A percentile compares a stretch with the other conserved stretches of the same genome.
Evolutionary conservation across 179 eudicot genomes (phyloP).

Genomic region (Patellifolia procumbens): DNA sequence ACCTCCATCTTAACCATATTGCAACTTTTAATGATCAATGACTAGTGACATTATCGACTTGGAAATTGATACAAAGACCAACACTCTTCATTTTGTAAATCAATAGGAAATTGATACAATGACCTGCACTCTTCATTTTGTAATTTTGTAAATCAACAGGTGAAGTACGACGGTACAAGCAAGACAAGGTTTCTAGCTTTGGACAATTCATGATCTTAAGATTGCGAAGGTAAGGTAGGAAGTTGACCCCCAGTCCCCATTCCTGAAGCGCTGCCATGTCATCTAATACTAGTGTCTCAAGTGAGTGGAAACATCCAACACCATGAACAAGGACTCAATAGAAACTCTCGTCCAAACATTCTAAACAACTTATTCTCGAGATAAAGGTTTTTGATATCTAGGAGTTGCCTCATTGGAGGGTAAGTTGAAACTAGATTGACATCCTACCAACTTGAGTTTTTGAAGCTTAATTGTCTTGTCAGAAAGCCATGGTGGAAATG

Average conservation of each 20-base stretch:
- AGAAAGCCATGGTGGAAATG: constrained; percentile 2
- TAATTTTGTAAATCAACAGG: constrained; percentile 3
- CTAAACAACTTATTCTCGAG: neutral
- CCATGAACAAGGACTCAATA: no score
- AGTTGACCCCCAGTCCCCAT: neutral
- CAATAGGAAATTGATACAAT: no score
- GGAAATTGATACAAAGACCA: no score
- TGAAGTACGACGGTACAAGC: neutral
- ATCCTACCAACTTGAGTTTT: neutral
- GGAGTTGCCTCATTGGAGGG: neutral
- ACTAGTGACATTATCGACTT: neutral
- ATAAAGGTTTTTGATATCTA: neutral
- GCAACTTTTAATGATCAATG: neutral
- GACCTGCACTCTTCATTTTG: neutral
- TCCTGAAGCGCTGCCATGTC: constrained; percentile 2
- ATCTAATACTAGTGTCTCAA: neutral
- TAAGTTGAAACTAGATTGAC: neutral
- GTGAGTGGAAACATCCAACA: neutral
- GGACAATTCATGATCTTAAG: neutral
- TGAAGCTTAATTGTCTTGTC: neutral
- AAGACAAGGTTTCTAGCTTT: neutral
- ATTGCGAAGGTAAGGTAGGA: neutral
- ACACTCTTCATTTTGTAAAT: no score
- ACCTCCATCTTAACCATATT: neutral
- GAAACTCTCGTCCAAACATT: no score